Base-by-base conservation (phyloP, 371 early-diverging fungal species). In the Vittaforma corneae region DNA sequence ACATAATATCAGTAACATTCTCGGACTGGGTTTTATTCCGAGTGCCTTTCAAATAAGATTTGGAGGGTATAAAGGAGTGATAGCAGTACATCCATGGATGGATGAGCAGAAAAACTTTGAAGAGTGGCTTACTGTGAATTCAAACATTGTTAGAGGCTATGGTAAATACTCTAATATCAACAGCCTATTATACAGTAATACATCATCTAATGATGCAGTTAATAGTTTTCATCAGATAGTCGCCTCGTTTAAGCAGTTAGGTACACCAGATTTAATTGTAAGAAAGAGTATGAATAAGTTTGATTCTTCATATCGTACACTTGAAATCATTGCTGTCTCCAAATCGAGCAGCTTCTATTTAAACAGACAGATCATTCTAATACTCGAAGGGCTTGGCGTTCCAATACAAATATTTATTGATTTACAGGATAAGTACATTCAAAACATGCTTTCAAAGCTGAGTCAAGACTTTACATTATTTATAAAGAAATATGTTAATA, bases 21-120 rank as follows among this genome's bases (percentile, higher is more conserved):
- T 86, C 62, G 79, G 81, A 29, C 75, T 86, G 30, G 71, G 72
- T 37, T 53, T 68, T 0, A 56, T 78, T 0, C 88, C 89, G 0
- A 79, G 82, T 26, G 89, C 88, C 0, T 84, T 86, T 45, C 89
- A 91, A 67, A 84, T 88, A 34, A 83, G 89, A 38, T 69, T 86
- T 3, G 87, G 82, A 20, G 89, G 89, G 2, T 83, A 83, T 18
- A 90, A 90, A 76, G 90, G 90, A 20, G 84, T 86, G 0, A 65
- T 87, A 11, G 77, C 51, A 55, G 69, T 71, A 1, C 56, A 70
- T 55, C 71, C 71, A 57, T 48, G 11, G 11, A 9, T 48, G 22
- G 26, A 26, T 9, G 9, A 5, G 20, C 14, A 48, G 5, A 48
- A 5, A 48, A 26, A 40, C 40, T 11, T 11, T 40, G 40, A 11